Evolutionary conservation across 495 filamentous ascomycete species (phyloP).

Genomic region (Aspergillus biplanus): DNA sequence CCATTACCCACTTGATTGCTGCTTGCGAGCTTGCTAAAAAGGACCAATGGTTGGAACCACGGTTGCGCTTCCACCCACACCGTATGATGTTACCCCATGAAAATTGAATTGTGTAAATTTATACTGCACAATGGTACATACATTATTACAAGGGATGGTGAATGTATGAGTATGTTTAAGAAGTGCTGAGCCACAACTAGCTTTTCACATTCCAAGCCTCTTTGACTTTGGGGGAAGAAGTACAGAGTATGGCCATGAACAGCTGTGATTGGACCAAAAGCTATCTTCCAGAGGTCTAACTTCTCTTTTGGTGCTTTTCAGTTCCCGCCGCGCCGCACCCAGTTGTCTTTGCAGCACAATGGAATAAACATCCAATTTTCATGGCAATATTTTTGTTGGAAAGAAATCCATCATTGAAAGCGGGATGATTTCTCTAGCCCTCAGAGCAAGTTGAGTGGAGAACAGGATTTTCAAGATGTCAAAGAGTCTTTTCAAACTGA

Average conservation of each 20-base stretch:
- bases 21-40: slow-evolving; percentile 2
- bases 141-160: no score
- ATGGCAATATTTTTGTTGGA: neutral
- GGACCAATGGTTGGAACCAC: slow-evolving; percentile 7
- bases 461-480: slow-evolving; percentile 9
- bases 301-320: no score
- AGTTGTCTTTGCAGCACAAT: neutral
- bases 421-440: neutral
- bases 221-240: no score
- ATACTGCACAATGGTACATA: neutral
- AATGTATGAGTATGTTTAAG: no score
- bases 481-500: slow-evolving; percentile 10
- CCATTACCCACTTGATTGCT: neutral
- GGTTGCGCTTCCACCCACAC: slow-evolving; percentile 6
- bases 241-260: no score
- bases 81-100: slow-evolving; percentile 13
- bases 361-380: neutral
- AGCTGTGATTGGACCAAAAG: no score
- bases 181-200: no score
- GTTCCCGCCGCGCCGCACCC: no score
- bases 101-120: neutral
- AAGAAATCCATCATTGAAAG: neutral
- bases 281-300: no score
- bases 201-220: no score
- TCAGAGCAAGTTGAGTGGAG: slow-evolving; percentile 10